Evolutionary conservation across 202 grass and related monocot species (phyloP), one percentile per base, ranked within the genome.

Genomic region (Schoenoplectus triqueter): DNA sequence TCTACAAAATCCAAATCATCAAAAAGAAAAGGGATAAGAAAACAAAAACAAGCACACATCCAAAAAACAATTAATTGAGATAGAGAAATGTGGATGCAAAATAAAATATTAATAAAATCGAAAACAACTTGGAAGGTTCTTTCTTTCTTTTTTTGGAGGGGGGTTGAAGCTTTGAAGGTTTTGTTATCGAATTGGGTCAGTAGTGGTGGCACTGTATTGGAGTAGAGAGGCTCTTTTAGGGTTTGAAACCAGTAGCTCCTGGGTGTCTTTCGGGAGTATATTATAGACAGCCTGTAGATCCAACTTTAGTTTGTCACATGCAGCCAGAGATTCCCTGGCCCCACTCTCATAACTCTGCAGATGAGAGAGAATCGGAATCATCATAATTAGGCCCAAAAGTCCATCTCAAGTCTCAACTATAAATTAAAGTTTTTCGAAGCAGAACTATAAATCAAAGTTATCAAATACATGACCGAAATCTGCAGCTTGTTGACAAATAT

Each of bases 251-350:
- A 99, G 64, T 57, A 95, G 87, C 56, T 94, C 93, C 85, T 99
- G 96, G 81, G 90, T 90, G 84, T 99, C 96, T 84, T 95, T 94
- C 14, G 96, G 93, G 56, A 99, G 93, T 71, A 91, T 88, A 85
- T 73, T 69, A 79, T 92, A 99, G 63, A 92, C 91, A 60, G 55
- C 41, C 87, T 82, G 88, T 47, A 99, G 90, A 31, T 91, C 89
- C 79, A 42, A 57, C 79, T 95, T 94, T 73, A 99, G 46, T 86
- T 95, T 99, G 82, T 99, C 79, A 84, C 84, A 87, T 63, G 76
- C 86, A 83, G 84, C 56, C 84, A 69, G 6, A 69, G 88, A 95
- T 66, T 95, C 90, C 78, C 51, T 85, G 75, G 56, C 69, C 59
- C 74, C 87, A 68, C 41, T 81, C 85, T 85, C 84, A 75, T 77